A percentile compares a stretch with the other conserved stretches of the same genome.
Evolutionary conservation across 1,139 yeast genomes (phyloP).

Genomic region (Pneumocystis wakefieldiae): DNA sequence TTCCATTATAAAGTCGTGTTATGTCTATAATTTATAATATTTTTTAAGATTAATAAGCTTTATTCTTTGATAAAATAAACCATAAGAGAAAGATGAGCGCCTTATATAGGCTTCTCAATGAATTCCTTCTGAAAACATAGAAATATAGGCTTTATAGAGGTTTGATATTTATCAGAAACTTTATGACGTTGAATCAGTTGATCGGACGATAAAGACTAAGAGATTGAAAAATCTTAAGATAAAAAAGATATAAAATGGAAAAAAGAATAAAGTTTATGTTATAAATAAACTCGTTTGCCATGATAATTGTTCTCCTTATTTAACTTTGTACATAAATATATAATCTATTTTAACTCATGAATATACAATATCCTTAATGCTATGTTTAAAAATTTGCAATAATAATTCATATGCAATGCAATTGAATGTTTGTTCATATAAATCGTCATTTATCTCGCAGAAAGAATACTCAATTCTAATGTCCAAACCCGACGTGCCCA

Average conservation of each 20-base stretch:
- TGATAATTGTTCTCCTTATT: neutral
- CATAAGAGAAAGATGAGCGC: no score
- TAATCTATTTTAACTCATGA: neutral
- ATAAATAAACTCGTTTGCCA: neutral
- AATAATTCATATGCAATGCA: neutral
- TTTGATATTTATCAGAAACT: no score
- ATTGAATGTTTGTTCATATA: neutral
- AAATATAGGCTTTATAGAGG: no score
- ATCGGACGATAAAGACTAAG: no score
- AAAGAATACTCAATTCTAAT: conserved; percentile 39
- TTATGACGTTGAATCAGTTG: no score
- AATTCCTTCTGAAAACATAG: no score
- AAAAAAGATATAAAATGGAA: neutral
- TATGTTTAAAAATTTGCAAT: neutral
- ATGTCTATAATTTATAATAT: neutral
- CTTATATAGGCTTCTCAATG: no score
- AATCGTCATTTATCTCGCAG: neutral
- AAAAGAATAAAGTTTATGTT: neutral
- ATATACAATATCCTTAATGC: neutral
- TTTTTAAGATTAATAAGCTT: neutral
- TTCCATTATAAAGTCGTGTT: neutral
- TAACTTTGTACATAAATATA: neutral
- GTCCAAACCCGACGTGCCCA: conserved; percentile 80
- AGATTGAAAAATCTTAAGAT: no score
- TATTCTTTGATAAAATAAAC: neutral